Base-by-base conservation (phyloP, 192 early-diverging fungal genomes). In the Coemansia sp. region DNA sequence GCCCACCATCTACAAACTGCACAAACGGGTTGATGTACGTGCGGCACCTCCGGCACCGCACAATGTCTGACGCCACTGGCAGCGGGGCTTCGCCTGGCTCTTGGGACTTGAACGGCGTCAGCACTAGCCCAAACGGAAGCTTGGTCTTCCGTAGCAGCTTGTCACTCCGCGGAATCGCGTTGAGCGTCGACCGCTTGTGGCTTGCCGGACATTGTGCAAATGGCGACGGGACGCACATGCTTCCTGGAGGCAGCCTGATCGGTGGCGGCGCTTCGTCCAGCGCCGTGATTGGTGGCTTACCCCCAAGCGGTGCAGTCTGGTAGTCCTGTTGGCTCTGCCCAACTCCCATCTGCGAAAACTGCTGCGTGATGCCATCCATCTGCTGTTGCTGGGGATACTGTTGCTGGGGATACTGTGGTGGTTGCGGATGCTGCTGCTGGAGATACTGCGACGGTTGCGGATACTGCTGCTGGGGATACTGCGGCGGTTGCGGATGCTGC, bases 1-100 rank as follows among this genome's bases (percentile, higher is more conserved):
- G 90, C 9, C 95, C 96, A 51, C 96, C 93, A 60, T 98, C 96
- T 0, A 93, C 88, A 85, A 97, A 98, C 48, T 88, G 88, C 7
- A 98, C 90, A 77, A 90, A 98, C 23, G 96, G 96, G 60, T 98
- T 97, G 71, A 98, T 94, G 65, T 98, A 98, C 4, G 93, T 91
- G 61, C 96, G 84, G 78, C 96, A 98, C 23, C 94, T 82, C 28
- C 95, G 84, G 79, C 96, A 98, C 28, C 96, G 87, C 58, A 94
- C 92, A 81, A 98, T 96, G 58, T 96, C 91, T n/a, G 90, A 85
- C 25, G 96, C 87, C 0, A 95, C 89, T 3, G 95, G 95, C 1
- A 98, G 89, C 50, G 88, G 84, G 18, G 85, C 86, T 72, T 88
- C 77, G 49, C 71, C 71, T 14, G 48, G 55, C 56, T 66, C 71